Evolutionary conservation across 495 filamentous ascomycete genomes (phyloP), one percentile per base, ranked within the genome.

Genomic region (Aspergillus bertholletiae): DNA sequence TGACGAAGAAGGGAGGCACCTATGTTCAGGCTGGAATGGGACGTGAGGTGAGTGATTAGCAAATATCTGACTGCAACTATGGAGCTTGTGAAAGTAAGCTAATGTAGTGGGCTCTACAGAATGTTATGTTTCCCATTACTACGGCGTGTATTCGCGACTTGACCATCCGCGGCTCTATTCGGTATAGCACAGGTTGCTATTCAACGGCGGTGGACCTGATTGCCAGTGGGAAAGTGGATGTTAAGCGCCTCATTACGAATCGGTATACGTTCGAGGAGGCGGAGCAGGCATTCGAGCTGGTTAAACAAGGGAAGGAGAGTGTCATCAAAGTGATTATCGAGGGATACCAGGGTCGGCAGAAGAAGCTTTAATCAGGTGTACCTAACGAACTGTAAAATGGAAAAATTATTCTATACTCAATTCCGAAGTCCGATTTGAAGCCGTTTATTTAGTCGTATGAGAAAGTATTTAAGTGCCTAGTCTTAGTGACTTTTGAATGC

Each of bases 11-110:
- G 41, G 92, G 92, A 5, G 92, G 90, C 12, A 88, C 84, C 0
- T 94, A 89, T 65, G 89, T 95, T 2, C 90, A 96, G 73, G 91
- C 81, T 58, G 91, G 91, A 18, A 91, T 95, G 83, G 90, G 89
- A 51, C 84, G 82, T 63, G 66, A 81, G 18, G 84, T 91, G 55
- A 88, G 52, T 54, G 30, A 11, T n/a, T n/a, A n/a, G n/a, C 30
- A 32, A 7, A 11, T 7, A 11, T 32, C 2, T 32, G 8, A 12
- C 8, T 1, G 30, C 9, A 32, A 11, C 32, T 22, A 8, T 30
- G 18, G 7, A 5, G 30, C 21, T 39, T 7, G 39, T 8, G 7
- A 11, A 21, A 1, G 8, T 3, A 9, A 23, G 34, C 22, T 46
- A 23, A 22, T 5, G 0, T 37, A 46, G 17, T 28, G n/a, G 8